Evolutionary conservation across 1,139 yeast species (phyloP).

Genomic region (Schizosaccharomyces versatilis): DNA sequence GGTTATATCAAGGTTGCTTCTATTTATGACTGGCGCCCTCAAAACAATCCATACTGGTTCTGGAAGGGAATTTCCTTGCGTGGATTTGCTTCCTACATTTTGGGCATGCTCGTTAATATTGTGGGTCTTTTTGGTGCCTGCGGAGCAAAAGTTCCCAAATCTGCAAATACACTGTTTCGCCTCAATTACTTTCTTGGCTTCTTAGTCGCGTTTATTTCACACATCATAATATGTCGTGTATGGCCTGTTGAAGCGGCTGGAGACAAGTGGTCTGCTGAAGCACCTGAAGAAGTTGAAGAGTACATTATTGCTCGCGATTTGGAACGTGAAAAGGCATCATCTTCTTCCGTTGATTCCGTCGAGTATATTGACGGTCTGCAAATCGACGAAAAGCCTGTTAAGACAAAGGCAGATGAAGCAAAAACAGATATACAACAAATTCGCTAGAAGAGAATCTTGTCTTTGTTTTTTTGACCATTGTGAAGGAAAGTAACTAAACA

Average conservation of each 20-base stretch:
- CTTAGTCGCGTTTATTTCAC: background rate
- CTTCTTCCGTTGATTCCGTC: background rate
- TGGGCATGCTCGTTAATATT: slow-evolving; percentile 37
- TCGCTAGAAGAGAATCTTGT: too few relatives aligned
- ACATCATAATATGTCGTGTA: background rate
- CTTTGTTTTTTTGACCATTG: too few relatives aligned
- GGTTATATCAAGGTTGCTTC: slow-evolving; percentile 18
- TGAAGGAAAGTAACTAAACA: too few relatives aligned
- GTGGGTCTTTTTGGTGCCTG: slow-evolving; percentile 26
- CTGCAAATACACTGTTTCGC: slow-evolving; percentile 14
- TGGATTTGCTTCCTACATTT: slow-evolving; percentile 19
- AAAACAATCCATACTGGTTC: slow-evolving; percentile 19
- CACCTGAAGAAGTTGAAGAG: background rate
- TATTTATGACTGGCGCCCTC: slow-evolving; percentile 15
- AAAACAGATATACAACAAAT: too few relatives aligned
- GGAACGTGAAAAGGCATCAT: background rate
- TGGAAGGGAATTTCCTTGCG: slow-evolving; percentile 20
- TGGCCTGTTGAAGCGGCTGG: background rate
- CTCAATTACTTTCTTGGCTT: background rate
- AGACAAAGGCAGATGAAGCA: background rate
- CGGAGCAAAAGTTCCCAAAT: slow-evolving; percentile 23
- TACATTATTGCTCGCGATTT: background rate
- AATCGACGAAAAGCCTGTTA: background rate
- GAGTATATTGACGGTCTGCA: background rate
- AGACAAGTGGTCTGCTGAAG: background rate